Evolutionary conservation across 306 rosid genomes (phyloP), one percentile per base, ranked within the genome.

Genomic region (Ammopiptanthus mongolicus): DNA sequence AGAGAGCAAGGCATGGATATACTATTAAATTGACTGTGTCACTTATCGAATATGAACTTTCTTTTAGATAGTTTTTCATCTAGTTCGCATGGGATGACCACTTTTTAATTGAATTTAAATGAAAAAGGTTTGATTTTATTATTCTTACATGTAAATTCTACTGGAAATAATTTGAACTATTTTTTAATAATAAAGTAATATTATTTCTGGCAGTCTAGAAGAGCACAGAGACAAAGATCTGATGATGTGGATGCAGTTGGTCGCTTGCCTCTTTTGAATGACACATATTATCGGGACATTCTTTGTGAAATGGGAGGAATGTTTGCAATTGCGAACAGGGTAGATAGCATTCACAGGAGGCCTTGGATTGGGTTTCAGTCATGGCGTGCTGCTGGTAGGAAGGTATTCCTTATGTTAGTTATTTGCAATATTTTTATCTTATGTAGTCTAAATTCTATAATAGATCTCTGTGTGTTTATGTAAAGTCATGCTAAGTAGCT

Each of bases 351-450:
- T 84, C 99, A 95, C 77, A 74, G 80, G 81, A 86, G 97, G 82
- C 97, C 98, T 75, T 95, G 99, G 99, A 90, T 95, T 78, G 99
- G 99, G 81, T 95, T 95, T 80, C 97, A 92, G 69, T 92, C 99
- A 79, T 95, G 99, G 99, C 99, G 77, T 65, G 99, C 99, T 64
- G 91, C 96, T 85, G 97, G 97, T 86, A 89, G 93, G 85, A 88
- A 92, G 99, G 99, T 95, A 92, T 79, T 88, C 66, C 77, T 86
- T 69, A 18, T 80, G 71, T 69, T 34, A 51, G 59, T 63, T 74
- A 64, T 44, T 55, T 64, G 47, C 53, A 19, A 25, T 37, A 31
- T 25, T 42, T 75, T 78, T 52, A 51, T 63, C 37, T 17, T 28
- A 23, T 22, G 28, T 18, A 53, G 19, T 50, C 8, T 33, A 44